These are phyloP conservation scores for Apiospora aurea DNA, from an alignment of 2,329 filamentous ascomycete species.

Conservation along the genomic window DNA sequence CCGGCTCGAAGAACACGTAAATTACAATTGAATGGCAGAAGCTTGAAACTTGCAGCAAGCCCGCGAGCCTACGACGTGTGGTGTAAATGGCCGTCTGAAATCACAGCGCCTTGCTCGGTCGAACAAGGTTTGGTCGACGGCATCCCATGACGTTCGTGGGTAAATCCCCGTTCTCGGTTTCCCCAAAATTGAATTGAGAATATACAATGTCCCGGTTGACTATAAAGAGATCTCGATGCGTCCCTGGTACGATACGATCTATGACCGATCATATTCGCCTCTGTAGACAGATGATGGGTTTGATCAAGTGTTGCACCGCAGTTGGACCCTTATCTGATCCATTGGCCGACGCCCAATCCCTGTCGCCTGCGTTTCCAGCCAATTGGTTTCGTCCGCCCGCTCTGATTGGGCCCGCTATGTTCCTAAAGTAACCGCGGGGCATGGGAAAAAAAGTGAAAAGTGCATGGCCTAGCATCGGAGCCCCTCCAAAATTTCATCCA, in stretches of 20 bases:
- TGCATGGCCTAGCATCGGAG: slow-evolving; percentile 19
- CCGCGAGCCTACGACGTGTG: not conserved
- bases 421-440: not conserved
- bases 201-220: not conserved
- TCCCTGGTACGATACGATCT: not conserved
- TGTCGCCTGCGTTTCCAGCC: not conserved
- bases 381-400: not conserved
- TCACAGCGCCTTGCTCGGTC: not conserved
- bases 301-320: not conserved
- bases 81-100: not conserved
- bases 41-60: not conserved
- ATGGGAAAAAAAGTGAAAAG: slow-evolving; percentile 1
- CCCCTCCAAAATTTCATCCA: slow-evolving; percentile 19
- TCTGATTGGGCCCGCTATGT: slow-evolving; percentile 10
- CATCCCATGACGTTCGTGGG: not conserved
- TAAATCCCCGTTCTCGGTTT: not conserved
- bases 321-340: slow-evolving; percentile 17
- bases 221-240: not conserved
- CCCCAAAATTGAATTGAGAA: too few species aligned
- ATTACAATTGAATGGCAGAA: not conserved
- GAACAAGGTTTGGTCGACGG: not conserved
- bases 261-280: not conserved
- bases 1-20: not conserved
- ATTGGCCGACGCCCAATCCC: not conserved
- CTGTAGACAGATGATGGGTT: not conserved